These are phyloP conservation scores for Moesziomyces parantarcticus DNA, from an alignment of 1,284 basidiomycete species.

Conservation along the genomic window DNA sequence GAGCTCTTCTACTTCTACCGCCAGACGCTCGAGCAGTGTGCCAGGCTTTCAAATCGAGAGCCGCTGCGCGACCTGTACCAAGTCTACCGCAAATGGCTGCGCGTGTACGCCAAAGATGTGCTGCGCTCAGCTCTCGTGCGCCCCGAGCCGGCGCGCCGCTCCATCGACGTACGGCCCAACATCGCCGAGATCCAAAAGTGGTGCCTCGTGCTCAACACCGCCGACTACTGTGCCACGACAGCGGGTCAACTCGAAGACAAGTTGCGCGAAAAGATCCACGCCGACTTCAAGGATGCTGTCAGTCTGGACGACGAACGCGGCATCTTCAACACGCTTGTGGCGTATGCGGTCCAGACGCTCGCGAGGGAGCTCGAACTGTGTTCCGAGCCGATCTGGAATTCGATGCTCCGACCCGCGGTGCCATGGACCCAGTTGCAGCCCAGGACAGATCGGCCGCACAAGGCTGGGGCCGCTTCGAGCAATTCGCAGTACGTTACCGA, in stretches of 20 bases:
- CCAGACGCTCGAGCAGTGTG: constrained; percentile 92
- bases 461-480: constrained; percentile 2
- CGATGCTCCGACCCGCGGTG: constrained; percentile 57
- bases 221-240: constrained; percentile 95
- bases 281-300: constrained; percentile 80
- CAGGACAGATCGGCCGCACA: not conserved
- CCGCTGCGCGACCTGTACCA: constrained; percentile 58
- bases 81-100: constrained; percentile 88
- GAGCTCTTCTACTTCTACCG: constrained; percentile 98
- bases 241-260: constrained; percentile 92
- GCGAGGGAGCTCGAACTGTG: constrained; percentile 52
- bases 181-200: constrained; percentile 53
- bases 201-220: constrained; percentile 87
- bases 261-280: constrained; percentile 81
- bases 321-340: constrained; percentile 73
- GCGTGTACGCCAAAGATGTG: constrained; percentile 84
- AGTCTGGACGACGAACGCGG: constrained; percentile 87
- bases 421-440: constrained; percentile 55
- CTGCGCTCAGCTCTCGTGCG: constrained; percentile 78
- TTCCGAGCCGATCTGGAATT: constrained; percentile 59
- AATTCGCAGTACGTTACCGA: constrained; percentile 60
- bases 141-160: constrained; percentile 68
- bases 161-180: constrained; percentile 52
- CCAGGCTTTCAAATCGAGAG: constrained; percentile 70
- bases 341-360: constrained; percentile 55